These are phyloP conservation scores for Alternaria sp. DNA, from an alignment of 2,329 filamentous ascomycete species.

Conservation along the genomic window DNA sequence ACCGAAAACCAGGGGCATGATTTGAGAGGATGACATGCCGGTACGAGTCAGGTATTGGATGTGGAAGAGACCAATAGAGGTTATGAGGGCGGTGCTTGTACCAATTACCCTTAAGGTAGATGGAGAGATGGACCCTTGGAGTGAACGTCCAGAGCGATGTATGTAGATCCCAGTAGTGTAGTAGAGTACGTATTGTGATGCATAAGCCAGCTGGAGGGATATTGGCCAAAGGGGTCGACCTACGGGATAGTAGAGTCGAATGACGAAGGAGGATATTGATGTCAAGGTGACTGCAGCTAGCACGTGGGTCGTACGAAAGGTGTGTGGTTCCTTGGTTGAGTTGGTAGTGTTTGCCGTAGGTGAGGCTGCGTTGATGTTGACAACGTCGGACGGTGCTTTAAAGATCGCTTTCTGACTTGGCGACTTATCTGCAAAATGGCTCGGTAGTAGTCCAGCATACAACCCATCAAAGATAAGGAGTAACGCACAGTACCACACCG, in stretches of 20 bases:
- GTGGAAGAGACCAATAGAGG: background rate
- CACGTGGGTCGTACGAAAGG: background rate
- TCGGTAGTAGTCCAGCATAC: conserved; percentile 8
- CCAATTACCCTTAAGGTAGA: background rate
- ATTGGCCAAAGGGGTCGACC: conserved; percentile 17
- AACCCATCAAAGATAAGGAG: conserved; percentile 27
- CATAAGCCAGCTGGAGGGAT: conserved; percentile 20
- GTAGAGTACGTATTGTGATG: conserved; percentile 28
- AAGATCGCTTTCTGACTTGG: too few relatives aligned
- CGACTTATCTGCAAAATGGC: background rate
- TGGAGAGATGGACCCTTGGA: background rate
- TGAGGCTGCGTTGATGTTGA: background rate
- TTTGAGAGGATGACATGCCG: background rate
- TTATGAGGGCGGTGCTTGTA: background rate
- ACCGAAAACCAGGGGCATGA: background rate
- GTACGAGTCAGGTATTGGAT: background rate
- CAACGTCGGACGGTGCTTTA: background rate
- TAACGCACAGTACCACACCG: conserved; percentile 32
- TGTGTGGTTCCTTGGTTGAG: background rate
- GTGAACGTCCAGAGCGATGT: background rate
- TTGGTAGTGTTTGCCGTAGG: background rate
- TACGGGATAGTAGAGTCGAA: conserved; percentile 20
- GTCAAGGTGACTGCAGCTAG: background rate
- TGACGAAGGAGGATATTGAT: conserved; percentile 13
- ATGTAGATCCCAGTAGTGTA: conserved; percentile 11